Evolutionary conservation across 768 basidiomycete species (phyloP), one percentile per base, ranked within the genome.

Genomic region (Tulasnella sp.): DNA sequence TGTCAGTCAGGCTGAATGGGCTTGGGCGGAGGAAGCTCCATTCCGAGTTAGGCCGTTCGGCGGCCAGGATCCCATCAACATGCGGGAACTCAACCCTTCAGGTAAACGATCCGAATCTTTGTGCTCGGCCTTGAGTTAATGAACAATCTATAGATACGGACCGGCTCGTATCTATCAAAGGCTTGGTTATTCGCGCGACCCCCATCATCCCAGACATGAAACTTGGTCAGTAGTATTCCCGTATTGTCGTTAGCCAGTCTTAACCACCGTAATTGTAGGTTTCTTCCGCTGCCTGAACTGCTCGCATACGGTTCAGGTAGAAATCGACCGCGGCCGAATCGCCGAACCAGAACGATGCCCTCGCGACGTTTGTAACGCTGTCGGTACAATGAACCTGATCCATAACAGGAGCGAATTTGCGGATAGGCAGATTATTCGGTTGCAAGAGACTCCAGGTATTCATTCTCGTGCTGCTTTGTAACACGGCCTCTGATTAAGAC

Each of bases 201-300:
- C 95, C 97, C 15, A 93, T 99, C 82, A 98, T 99, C 79, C 98
- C 98, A 4, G 98, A 99, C 85, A 99, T 99, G 98, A 96, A 97
- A 85, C 90, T 83, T 18, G 87, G 87, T 87, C 57, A 37, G 86
- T 78, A 23, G 46, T 32, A 29, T 75, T 39, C 23, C 32, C 29
- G 32, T n/a, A 35, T 42, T 13, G 9, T 20, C 23, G 32, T 0
- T 32, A 51, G 29, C 23, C 48, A 39, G 5, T 67, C 72, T 79
- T 29, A 26, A 74, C 9, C 32, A n/a, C 23, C 44, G 77, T n/a
- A 44, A 72, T 26, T 29, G 1, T 91, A 80, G 98, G 97, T 29
- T 99, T 99, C 87, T 99, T 99, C 89, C 93, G 96, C 76, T 99
- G 98, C 85, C 87, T 94, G 37, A 93, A 92, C 48, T 99, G 98